Base-by-base conservation (phyloP, 768 basidiomycete genomes). In the Favolaschia claudopus region DNA sequence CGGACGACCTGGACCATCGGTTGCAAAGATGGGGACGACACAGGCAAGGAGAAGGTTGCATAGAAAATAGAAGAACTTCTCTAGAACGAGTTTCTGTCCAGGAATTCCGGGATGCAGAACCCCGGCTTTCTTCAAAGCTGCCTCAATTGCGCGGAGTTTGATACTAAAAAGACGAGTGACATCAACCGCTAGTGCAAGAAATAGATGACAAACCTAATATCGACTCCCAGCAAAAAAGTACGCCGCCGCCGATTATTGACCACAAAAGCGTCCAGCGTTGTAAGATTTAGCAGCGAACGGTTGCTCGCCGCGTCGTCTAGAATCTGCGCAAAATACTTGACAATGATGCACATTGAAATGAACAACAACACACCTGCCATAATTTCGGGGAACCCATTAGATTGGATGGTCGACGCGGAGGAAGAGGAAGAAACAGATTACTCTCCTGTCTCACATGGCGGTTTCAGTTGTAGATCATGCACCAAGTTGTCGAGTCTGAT, bases 161-260 rank as follows among this genome's bases (percentile, higher is more conserved):
- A 43, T 43, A 25, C 42, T 43, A 25, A 25, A 8, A 22, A 9
- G 14, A 17, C 25, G 7, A 25, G 8, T 43, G n/a, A n/a, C n/a
- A n/a, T n/a, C n/a, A n/a, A n/a, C n/a, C n/a, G n/a, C n/a, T n/a
- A n/a, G n/a, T 22, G 22, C 9, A 8, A 43, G 22, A 7, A 15
- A 24, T 43, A 7, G 7, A n/a, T n/a, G n/a, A n/a, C n/a, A n/a
- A n/a, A 43, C 42, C 42, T 55, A 37, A 55, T 46, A 37, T 56
- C 55, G 7, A 31, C 45, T 7, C 55, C 45, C 6, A 46, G 8
- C 7, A 56, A 8, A 14, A 56, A 17, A 4, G 55, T 24, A 7
- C 42, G 42, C 22, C 22, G 20, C 13, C 22, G 24, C 12, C 45
- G 36, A 19, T 48, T 46, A 33, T 56, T 47, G 5, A 38, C 20